Conservation (phyloP, 306 rosid genomes). For the Vicia sativa region DNA sequence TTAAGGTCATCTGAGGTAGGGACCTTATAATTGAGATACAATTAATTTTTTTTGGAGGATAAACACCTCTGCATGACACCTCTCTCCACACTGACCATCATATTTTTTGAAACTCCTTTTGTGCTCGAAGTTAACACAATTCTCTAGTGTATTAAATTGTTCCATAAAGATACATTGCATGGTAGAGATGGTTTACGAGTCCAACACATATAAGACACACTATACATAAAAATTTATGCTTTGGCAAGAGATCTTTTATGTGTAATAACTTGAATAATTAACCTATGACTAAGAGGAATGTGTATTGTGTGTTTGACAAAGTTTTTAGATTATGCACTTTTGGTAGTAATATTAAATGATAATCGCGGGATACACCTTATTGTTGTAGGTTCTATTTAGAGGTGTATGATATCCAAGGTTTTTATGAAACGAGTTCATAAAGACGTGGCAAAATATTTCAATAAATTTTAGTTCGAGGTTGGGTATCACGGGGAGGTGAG, state of each 20-base stretch:
- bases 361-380: background rate
- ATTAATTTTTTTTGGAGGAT: background rate
- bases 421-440: no score
- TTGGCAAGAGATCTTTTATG: background rate
- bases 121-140: background rate
- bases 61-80: background rate
- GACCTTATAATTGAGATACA: background rate
- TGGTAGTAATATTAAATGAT: no score
- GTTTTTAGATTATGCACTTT: background rate
- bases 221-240: background rate
- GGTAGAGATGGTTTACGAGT: background rate
- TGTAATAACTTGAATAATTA: background rate
- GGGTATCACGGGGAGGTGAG: background rate
- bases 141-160: background rate
- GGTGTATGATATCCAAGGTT: background rate
- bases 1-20: background rate
- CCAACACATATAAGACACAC: background rate
- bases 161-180: background rate
- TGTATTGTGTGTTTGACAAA: background rate
- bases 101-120: background rate
- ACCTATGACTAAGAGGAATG: background rate
- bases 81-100: background rate
- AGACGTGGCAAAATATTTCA: no score
- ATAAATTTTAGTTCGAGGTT: no score
- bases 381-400: background rate